Evolutionary conservation across 768 basidiomycete species (phyloP), one percentile per base, ranked within the genome.

Genomic region (Porpolomopsis calyptriformis): DNA sequence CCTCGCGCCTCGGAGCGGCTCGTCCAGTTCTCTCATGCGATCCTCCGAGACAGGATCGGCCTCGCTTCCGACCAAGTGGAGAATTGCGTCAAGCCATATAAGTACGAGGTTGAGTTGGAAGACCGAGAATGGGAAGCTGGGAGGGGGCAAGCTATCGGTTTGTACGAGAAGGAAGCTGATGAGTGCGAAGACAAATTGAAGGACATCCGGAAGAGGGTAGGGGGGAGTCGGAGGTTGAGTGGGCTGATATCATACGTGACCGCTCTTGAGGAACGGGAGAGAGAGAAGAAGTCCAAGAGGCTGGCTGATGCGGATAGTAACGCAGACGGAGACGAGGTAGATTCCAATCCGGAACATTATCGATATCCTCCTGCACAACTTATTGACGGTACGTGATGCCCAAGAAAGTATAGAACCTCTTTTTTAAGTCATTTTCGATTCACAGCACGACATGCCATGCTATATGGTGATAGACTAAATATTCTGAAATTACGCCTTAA

Each of bases 81-180:
- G 70, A 99, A 98, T 63, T 94, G 90, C 64, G 97, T 99, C 72
- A 99, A 99, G 65, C 96, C 94, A 23, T 97, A 80, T 76, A 99
- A 99, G 70, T 94, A 96, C 58, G 94, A 98, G 58, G 82, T 98
- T 22, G 96, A 99, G 60, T 85, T 97, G 11, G 92, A 97, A 51
- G 74, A 78, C 11, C 70, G 82, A 34, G 96, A 99, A 62, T 99
- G 96, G 96, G 87, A 89, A 54, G 58, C 70, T 2, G 96, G 96
- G 0, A 69, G 93, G 40, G 74, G 73, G 53, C 70, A 78, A 41
- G 78, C 89, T 1, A 74, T 89, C 46, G 77, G 78, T 45, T 67
- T 93, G 53, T 86, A 94, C 54, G 83, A 89, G 64, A 79, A 78
- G 57, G 96, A 99, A 72, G 67, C 87, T 29, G 57, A 48, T 33